phyloP scores from a whole-genome alignment of 2,329 filamentous ascomycete species.

The Fusarium fracticaudum region DNA sequence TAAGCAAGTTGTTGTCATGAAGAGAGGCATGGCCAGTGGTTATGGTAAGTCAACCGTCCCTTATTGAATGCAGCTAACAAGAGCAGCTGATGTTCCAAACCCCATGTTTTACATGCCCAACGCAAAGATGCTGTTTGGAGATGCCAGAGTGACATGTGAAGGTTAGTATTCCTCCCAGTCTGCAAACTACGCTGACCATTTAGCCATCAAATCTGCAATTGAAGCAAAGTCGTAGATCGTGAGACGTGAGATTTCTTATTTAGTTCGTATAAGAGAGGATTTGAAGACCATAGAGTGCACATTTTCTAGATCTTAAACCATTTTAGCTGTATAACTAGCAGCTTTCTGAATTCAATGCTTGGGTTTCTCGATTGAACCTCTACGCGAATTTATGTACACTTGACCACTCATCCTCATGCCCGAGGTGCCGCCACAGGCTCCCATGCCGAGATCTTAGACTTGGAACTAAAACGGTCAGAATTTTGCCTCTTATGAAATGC shows the following conservation, averaged over 20 bases:
- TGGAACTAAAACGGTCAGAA: slow-evolving; percentile 53
- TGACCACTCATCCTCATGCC: slow-evolving; percentile 39
- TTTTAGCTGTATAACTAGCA: slow-evolving; percentile 11
- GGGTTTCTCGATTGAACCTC: slow-evolving; percentile 28
- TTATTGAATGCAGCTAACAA: slow-evolving; percentile 20
- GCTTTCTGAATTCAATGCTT: slow-evolving; percentile 27
- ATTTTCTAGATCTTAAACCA: slow-evolving; percentile 35
- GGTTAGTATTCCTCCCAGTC: slow-evolving; percentile 59
- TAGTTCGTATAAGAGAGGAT: slow-evolving; percentile 24
- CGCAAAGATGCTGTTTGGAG: slow-evolving; percentile 91
- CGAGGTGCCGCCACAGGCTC: slow-evolving; percentile 55
- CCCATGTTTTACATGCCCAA: slow-evolving; percentile 94
- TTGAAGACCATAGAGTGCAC: slow-evolving; percentile 35
- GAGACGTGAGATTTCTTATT: slow-evolving; percentile 18
- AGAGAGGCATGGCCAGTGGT: slow-evolving; percentile 86
- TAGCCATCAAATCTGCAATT: slow-evolving; percentile 55
- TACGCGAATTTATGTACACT: slow-evolving; percentile 44
- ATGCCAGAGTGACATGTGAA: slow-evolving; percentile 86
- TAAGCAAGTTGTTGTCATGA: slow-evolving; percentile 94
- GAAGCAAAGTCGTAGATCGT: slow-evolving; percentile 45
- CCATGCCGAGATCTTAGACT: slow-evolving; percentile 65
- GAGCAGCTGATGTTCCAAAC: slow-evolving; percentile 83
- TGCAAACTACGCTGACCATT: slow-evolving; percentile 35
- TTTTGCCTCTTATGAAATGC: not conserved
- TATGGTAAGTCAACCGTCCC: slow-evolving; percentile 67